phyloP scores from a whole-genome alignment of 73 alveolate genomes.

The Paramecium octaurelia region DNA sequence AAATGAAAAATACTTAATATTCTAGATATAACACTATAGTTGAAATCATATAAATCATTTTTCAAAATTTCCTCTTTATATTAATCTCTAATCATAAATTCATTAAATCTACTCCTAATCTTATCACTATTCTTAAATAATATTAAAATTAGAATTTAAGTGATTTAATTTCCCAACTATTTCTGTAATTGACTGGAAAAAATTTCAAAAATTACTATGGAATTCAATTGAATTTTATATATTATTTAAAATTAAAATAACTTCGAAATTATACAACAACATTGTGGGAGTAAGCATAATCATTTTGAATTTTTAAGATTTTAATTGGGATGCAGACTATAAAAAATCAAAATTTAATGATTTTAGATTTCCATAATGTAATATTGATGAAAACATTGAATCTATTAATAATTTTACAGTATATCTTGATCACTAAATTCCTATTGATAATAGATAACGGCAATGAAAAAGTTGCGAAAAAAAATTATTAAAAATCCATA shows the following conservation, averaged over 20 bases:
- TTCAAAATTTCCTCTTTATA: slow-evolving; percentile 47
- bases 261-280: too few relatives aligned
- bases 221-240: not conserved
- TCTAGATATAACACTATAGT: slow-evolving; percentile 17
- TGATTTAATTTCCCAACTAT: not conserved
- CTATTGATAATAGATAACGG: too few relatives aligned
- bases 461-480: too few relatives aligned
- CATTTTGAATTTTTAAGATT: not conserved
- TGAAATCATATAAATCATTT: slow-evolving; percentile 40
- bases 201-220: not conserved
- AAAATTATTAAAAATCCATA: not conserved
- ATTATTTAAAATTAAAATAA: too few relatives aligned
- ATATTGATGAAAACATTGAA: not conserved
- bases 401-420: not conserved
- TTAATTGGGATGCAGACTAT: not conserved
- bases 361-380: not conserved
- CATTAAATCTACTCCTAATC: not conserved
- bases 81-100: not conserved
- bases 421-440: too few relatives aligned
- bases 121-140: not conserved
- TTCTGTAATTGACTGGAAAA: not conserved
- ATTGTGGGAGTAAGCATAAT: not conserved
- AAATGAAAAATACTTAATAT: not conserved
- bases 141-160: not conserved
- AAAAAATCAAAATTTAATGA: not conserved